Evolutionary conservation across 345 rosid species (phyloP), one percentile per base, ranked within the genome.

Genomic region (Populus nigra): DNA sequence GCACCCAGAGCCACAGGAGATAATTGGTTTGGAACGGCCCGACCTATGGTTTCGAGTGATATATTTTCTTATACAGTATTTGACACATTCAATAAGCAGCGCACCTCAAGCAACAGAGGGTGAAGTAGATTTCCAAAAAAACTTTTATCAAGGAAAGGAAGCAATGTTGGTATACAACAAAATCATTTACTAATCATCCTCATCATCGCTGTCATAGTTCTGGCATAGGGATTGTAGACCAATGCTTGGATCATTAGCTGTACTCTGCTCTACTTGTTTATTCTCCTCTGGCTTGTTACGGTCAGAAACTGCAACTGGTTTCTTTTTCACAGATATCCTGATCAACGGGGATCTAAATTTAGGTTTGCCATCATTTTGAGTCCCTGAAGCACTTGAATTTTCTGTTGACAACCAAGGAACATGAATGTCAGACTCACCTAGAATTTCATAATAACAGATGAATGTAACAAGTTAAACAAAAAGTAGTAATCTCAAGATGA

Each of bases 201-300:
- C 93, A 75, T 90, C 90, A 61, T 88, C 90, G 72, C 90, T 89
- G 8, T 83, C 93, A 43, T 92, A 91, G 55, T 78, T 87, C 77
- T 94, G 94, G 71, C 86, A 88, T 5, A 94, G 74, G 25, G 94
- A 91, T 1, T 73, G 84, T 17, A 91, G 88, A 55, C 85, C 92
- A 8, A 8, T 72, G 72, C 76, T 81, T 11, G 78, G 13, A 63
- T 53, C 66, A 25, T 70, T 74, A 33, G 55, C 50, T 73, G 68
- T 79, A 57, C 69, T 79, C 13, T 76, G 71, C 73, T 77, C 87
- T 16, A 65, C 83, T 75, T 74, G 65, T 71, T 81, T 88, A 69
- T 86, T 89, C 36, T 73, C 66, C 76, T 77, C 77, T 8, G 77
- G 36, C 70, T 59, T 38, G 7, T 71, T 82, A 2, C 55, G 9